A percentile compares a stretch with the other conserved stretches of the same genome.
Evolutionary conservation across 371 early-diverging fungal species (phyloP).

Genomic region (Lichtheimia corymbifera): DNA sequence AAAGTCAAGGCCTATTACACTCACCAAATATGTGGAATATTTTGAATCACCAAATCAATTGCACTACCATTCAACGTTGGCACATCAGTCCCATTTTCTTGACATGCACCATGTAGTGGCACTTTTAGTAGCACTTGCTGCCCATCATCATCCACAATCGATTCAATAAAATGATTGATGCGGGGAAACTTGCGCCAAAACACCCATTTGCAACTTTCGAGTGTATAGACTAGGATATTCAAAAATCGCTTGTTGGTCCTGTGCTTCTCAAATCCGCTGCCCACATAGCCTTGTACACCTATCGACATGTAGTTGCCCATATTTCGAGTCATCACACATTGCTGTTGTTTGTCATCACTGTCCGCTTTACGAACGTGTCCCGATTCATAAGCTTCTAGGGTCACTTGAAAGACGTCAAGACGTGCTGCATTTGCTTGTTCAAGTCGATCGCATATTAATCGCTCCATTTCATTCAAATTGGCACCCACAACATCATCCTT

Average conservation of each 20-base stretch:
- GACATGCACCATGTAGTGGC: not conserved
- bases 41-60: constrained; percentile 47
- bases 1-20: not conserved
- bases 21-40: constrained; percentile 47
- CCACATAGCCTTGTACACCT: constrained; percentile 68
- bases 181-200: constrained; percentile 56
- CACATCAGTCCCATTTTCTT: not conserved
- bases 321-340: constrained; percentile 28
- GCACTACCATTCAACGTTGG: constrained; percentile 1
- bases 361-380: constrained; percentile 50
- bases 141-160: constrained; percentile 23
- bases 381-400: constrained; percentile 40
- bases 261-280: constrained; percentile 62
- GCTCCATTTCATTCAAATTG: constrained; percentile 43
- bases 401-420: constrained; percentile 65
- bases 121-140: constrained; percentile 17
- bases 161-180: constrained; percentile 50
- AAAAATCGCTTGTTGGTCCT: constrained; percentile 51
- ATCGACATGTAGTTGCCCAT: constrained; percentile 65
- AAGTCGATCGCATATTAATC: constrained; percentile 48
- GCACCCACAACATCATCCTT: constrained; percentile 49
- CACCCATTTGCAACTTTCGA: constrained; percentile 61
- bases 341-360: constrained; percentile 33
- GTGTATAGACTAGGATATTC: constrained; percentile 57
- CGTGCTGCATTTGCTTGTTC: constrained; percentile 56